phyloP scores from a whole-genome alignment of 192 early-diverging fungal genomes.

The Chytriomyces confervae region DNA sequence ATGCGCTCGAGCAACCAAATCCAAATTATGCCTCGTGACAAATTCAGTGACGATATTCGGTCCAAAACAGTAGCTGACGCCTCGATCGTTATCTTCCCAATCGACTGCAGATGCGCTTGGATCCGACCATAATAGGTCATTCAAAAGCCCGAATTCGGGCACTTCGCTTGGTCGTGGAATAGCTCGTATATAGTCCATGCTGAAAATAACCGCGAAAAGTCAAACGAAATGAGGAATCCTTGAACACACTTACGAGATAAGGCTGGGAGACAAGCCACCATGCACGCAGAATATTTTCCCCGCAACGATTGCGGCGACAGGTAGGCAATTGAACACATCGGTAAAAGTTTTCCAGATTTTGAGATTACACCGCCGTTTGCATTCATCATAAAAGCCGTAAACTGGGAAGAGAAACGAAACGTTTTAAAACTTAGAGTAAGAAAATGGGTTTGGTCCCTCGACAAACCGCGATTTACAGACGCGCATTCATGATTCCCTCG shows the following conservation, averaged over 20 bases:
- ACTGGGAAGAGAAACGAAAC: conserved; percentile 50
- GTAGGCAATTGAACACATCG: conserved; percentile 92
- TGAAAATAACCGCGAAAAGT: conserved; percentile 30
- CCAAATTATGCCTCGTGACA: conserved; percentile 83
- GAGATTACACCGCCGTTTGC: conserved; percentile 83
- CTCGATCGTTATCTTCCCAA: conserved; percentile 95
- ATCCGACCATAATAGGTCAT: conserved; percentile 92
- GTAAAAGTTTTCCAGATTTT: conserved; percentile 94
- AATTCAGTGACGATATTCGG: conserved; percentile 84
- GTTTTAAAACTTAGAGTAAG: background rate
- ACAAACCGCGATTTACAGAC: conserved; percentile 81
- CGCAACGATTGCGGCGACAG: conserved; percentile 89
- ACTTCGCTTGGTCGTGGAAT: conserved; percentile 86
- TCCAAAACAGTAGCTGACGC: conserved; percentile 95
- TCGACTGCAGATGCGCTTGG: conserved; percentile 78
- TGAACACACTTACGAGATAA: conserved; percentile 48
- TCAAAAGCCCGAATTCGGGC: conserved; percentile 89
- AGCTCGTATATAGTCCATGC: conserved; percentile 86
- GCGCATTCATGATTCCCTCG: conserved; percentile 97
- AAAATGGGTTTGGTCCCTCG: too few relatives aligned
- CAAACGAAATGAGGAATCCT: background rate
- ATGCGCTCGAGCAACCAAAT: conserved; percentile 85
- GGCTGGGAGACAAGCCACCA: conserved; percentile 83
- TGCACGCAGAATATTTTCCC: conserved; percentile 96
- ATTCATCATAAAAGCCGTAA: conserved; percentile 98